A percentile compares a stretch with the other conserved stretches of the same genome.
These are phyloP conservation scores for Acorus calamus DNA, from an alignment of 106 monocot genomes.

Conservation along the genomic window DNA sequence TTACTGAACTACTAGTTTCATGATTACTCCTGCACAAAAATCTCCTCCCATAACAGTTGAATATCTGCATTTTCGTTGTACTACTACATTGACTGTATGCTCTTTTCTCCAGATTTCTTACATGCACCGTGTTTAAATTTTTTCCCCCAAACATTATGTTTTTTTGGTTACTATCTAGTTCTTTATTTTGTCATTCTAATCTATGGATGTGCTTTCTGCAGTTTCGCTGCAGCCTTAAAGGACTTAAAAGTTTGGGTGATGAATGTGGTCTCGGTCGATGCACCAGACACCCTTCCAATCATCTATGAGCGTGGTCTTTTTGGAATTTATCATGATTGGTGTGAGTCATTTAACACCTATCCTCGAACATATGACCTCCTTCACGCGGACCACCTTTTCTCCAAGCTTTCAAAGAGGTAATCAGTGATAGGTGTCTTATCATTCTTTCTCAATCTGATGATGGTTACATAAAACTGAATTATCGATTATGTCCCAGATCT, in stretches of 20 bases:
- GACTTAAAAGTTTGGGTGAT: constrained; percentile 89
- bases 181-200: too few species aligned
- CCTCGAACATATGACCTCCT: constrained; percentile 91
- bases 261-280: constrained; percentile 79
- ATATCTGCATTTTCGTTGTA: too few species aligned
- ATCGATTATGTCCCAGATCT: too few species aligned
- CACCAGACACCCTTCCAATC: constrained; percentile 81
- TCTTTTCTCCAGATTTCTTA: too few species aligned
- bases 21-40: too few species aligned
- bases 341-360: constrained; percentile 88
- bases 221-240: constrained; percentile 74
- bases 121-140: too few species aligned
- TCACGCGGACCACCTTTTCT: constrained; percentile 90
- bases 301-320: constrained; percentile 89
- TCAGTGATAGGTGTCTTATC: constrained; percentile 2
- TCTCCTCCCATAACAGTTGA: too few species aligned
- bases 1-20: too few species aligned
- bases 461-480: not conserved
- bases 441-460: too few species aligned
- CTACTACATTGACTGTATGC: too few species aligned
- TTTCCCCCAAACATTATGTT: too few species aligned
- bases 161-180: too few species aligned
- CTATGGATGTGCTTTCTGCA: constrained; percentile 12
- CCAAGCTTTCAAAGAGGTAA: constrained; percentile 63
- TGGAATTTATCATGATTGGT: constrained; percentile 96